Base-by-base conservation (phyloP, 495 filamentous ascomycete species). In the Physcia stellaris region DNA sequence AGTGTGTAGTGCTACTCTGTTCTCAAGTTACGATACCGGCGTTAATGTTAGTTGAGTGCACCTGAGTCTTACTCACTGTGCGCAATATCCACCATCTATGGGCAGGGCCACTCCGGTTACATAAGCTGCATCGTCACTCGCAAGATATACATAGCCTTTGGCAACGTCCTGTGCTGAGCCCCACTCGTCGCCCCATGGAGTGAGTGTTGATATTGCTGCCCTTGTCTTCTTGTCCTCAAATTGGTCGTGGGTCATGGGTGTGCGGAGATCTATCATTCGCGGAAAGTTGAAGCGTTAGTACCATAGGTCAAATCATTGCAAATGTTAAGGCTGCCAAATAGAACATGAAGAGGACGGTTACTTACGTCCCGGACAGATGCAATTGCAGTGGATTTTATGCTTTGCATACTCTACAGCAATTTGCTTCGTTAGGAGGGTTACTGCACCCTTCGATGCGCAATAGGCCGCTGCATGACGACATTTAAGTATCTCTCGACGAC, bases 301-400 rank as follows among this genome's bases (percentile, higher is more conserved):
- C n/a, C n/a, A n/a, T 19, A 11, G 24, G 6, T 22, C 20, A 37
- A 23, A 22, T 24, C 6, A 6, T 37, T 19, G 34, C 12, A 21
- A 39, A 28, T 10, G 28, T n/a, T n/a, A n/a, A n/a, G n/a, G n/a
- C n/a, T n/a, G n/a, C n/a, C n/a, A n/a, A n/a, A n/a, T n/a, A n/a
- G n/a, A n/a, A n/a, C n/a, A n/a, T n/a, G n/a, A n/a, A n/a, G n/a
- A n/a, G n/a, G n/a, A n/a, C 34, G n/a, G 19, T 32, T 15, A 60
- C 61, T 53, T 55, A 71, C 63, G 68, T 7, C 71, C 72, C 17
- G 71, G 71, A 42, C 64, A 70, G 10, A 75, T 46, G 0, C 61
- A 62, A 52, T 77, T 77, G 33, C 52, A 54, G 49, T 73, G 68
- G 34, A 77, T 70, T 6, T 54, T 52, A 24, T 72, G 34, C 20